Conservation (phyloP, 345 rosid species). For the Aegle marmelos region DNA sequence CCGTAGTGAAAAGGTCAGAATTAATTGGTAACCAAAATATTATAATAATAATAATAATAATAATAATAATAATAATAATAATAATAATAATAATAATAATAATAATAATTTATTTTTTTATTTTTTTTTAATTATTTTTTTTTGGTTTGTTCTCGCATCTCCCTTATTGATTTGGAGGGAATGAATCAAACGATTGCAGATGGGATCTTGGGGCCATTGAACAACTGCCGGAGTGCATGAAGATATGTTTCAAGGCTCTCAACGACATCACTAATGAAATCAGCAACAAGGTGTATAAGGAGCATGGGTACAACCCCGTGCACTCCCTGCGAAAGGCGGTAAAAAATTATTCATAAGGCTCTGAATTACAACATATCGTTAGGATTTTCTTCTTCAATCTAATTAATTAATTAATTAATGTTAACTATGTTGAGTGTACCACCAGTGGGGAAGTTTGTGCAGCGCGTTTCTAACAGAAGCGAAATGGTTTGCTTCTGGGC, state of each 20-base stretch:
- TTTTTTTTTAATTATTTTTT: too few species aligned
- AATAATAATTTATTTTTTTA: too few species aligned
- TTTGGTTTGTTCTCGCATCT: too few species aligned
- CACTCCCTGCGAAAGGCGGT: constrained; percentile 45
- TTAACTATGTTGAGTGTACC: too few species aligned
- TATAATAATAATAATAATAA: background rate
- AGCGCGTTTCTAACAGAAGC: constrained; percentile 60
- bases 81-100: too few species aligned
- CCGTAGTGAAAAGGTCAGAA: too few species aligned
- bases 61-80: too few species aligned
- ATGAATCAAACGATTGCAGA: constrained; percentile 13
- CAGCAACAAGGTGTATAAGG: constrained; percentile 26
- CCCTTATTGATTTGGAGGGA: too few species aligned
- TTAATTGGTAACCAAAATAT: too few species aligned
- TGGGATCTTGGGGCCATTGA: constrained; percentile 38
- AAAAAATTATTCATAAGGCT: background rate
- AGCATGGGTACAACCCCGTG: constrained; percentile 40
- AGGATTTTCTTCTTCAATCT: background rate
- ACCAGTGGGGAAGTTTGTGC: constrained; percentile 55
- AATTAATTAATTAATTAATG: background rate
- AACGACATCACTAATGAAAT: constrained; percentile 36
- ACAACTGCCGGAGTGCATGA: constrained; percentile 38
- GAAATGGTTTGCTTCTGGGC: constrained; percentile 44
- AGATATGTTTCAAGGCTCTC: constrained; percentile 42
- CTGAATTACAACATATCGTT: too few species aligned